Percentiles rank a stretch among this genome's conserved stretches.
These are phyloP conservation scores for Aureobasidium melanogenum DNA, from an alignment of 2,329 filamentous ascomycete species.

Conservation along the genomic window DNA sequence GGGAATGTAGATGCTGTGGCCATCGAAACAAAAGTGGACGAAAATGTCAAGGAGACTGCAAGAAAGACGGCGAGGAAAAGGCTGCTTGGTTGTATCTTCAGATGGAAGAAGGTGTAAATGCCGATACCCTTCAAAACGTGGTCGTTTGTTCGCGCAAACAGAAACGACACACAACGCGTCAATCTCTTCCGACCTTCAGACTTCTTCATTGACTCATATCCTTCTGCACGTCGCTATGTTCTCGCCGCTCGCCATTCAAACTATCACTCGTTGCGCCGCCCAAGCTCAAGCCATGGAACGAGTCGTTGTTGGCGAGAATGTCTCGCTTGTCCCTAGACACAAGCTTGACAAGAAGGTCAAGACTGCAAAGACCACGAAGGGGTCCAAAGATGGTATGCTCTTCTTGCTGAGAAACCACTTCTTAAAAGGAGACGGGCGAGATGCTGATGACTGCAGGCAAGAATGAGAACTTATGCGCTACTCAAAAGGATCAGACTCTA, in stretches of 20 bases:
- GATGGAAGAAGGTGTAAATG: constrained; percentile 24
- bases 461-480: too few species aligned
- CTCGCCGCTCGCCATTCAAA: not conserved
- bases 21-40: constrained; percentile 16
- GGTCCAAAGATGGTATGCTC: too few species aligned
- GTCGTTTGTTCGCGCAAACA: not conserved
- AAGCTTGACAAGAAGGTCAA: too few species aligned
- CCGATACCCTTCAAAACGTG: not conserved
- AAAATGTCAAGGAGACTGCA: constrained; percentile 17
- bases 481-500: too few species aligned
- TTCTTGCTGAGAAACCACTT: too few species aligned
- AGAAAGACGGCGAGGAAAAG: constrained; percentile 20
- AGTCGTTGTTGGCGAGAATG: too few species aligned
- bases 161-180: not conserved
- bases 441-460: too few species aligned
- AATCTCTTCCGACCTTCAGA: not conserved
- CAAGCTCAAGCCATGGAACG: not conserved
- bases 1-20: constrained; percentile 20
- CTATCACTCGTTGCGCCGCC: not conserved
- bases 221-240: not conserved
- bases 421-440: too few species aligned
- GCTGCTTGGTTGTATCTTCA: constrained; percentile 22
- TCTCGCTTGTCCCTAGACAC: too few species aligned
- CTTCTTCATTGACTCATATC: not conserved
- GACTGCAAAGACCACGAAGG: too few species aligned